Conservation (phyloP, 148 eudicot genomes). For the Chenopodium suecicum region DNA sequence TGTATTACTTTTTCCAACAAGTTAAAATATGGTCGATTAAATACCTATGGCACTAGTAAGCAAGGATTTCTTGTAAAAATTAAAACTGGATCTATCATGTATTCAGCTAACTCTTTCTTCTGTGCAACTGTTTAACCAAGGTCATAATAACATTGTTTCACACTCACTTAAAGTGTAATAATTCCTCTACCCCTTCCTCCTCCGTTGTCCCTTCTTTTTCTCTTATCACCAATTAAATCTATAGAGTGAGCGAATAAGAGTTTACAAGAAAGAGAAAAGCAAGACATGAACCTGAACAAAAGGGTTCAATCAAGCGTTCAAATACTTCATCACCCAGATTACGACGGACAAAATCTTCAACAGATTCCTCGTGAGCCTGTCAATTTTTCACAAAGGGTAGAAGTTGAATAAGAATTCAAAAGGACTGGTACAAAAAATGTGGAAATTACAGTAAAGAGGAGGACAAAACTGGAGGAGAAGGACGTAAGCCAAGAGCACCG, state of each 20-base stretch:
- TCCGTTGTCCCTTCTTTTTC: neutral
- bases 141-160: neutral
- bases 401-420: neutral
- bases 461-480: conserved; percentile 67
- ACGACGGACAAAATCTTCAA: conserved; percentile 88
- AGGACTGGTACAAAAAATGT: neutral
- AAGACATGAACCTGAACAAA: conserved; percentile 66
- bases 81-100: neutral
- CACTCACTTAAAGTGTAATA: neutral
- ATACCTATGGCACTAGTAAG: neutral
- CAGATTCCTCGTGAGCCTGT: conserved; percentile 82
- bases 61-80: neutral
- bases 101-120: neutral
- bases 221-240: neutral
- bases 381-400: conserved; percentile 31
- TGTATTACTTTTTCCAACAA: too few species aligned
- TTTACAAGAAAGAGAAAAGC: neutral
- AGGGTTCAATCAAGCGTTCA: conserved; percentile 89
- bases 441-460: neutral
- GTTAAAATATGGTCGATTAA: too few species aligned
- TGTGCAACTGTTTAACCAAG: neutral
- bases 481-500: conserved; percentile 81
- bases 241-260: neutral
- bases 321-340: conserved; percentile 87
- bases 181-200: neutral